phyloP scores from a whole-genome alignment of 768 basidiomycete genomes.

The Leucosporidium creatinivorum region DNA sequence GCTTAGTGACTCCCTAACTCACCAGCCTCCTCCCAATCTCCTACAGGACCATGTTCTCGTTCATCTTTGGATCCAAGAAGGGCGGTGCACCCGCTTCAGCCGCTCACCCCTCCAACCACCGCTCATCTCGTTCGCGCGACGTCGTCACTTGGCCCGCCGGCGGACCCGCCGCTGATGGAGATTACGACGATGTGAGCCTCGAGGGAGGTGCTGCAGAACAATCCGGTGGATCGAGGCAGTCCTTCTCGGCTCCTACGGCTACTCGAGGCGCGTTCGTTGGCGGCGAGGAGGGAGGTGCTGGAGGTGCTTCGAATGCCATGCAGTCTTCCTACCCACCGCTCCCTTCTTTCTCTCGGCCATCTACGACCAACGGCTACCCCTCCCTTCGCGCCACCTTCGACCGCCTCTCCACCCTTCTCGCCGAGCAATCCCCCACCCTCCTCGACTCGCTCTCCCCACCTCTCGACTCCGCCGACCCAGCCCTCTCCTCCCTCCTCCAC shows the following conservation, averaged over 20 bases:
- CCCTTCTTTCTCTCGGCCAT: conserved; percentile 22
- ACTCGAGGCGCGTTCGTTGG: conserved; percentile 5
- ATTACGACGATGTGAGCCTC: no score
- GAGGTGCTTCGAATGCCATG: not conserved
- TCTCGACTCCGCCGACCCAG: conserved; percentile 1
- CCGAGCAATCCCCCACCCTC: conserved; percentile 12
- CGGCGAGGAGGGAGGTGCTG: not conserved
- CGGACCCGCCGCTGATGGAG: no score
- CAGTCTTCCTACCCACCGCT: conserved; percentile 21
- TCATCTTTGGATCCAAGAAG: no score
- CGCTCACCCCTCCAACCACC: no score
- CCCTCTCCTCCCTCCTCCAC: conserved; percentile 51
- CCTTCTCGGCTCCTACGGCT: not conserved
- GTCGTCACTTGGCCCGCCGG: no score
- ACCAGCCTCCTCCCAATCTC: no score
- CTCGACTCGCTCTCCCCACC: conserved; percentile 27
- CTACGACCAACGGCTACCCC: conserved; percentile 10
- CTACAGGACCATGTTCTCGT: no score
- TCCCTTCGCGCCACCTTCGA: conserved; percentile 9
- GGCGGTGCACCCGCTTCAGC: no score
- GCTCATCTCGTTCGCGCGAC: no score
- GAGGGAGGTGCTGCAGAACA: no score
- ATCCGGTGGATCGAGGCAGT: not conserved
- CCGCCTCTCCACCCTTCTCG: conserved; percentile 18
- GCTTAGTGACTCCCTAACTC: no score